A percentile compares a stretch with the other conserved stretches of the same genome.
These are phyloP conservation scores for Fusarium duplospermum DNA, from an alignment of 2,329 filamentous ascomycete species.

Conservation along the genomic window DNA sequence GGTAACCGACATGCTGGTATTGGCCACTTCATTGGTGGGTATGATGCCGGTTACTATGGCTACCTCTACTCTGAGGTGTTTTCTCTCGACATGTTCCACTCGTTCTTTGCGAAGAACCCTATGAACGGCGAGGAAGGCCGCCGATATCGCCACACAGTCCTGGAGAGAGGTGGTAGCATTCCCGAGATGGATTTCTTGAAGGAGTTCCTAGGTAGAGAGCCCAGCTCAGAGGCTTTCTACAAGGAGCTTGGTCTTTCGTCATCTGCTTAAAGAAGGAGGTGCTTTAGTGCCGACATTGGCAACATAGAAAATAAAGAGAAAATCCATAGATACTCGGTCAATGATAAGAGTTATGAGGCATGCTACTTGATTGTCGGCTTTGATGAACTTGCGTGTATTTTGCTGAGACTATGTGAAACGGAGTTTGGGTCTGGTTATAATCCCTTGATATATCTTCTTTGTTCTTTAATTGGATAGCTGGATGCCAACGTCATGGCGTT, in stretches of 20 bases:
- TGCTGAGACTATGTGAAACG: not conserved
- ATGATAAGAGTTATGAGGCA: not conserved
- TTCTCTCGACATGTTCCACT: slow-evolving; percentile 87
- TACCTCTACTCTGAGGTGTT: slow-evolving; percentile 83
- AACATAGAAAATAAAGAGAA: slow-evolving; percentile 18
- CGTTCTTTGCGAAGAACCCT: slow-evolving; percentile 80
- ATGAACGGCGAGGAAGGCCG: slow-evolving; percentile 81
- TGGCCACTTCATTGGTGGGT: slow-evolving; percentile 85
- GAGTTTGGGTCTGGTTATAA: not conserved
- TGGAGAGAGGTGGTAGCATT: slow-evolving; percentile 81
- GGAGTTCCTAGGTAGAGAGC: slow-evolving; percentile 82
- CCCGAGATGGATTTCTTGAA: slow-evolving; percentile 85
- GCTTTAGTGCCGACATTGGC: not conserved
- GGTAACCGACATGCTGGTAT: slow-evolving; percentile 84
- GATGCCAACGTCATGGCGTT: not conserved
- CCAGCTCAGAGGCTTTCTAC: slow-evolving; percentile 83
- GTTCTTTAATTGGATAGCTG: not conserved
- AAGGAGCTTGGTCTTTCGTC: slow-evolving; percentile 72
- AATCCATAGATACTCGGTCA: not conserved
- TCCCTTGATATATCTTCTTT: too few species aligned
- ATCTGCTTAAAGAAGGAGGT: slow-evolving; percentile 16
- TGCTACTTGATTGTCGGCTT: not conserved
- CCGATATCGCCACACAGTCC: slow-evolving; percentile 80
- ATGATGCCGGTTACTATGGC: slow-evolving; percentile 87
- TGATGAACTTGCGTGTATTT: slow-evolving; percentile 8